phyloP scores from a whole-genome alignment of 176 grass and related monocot species.

The Stipa capillata region DNA sequence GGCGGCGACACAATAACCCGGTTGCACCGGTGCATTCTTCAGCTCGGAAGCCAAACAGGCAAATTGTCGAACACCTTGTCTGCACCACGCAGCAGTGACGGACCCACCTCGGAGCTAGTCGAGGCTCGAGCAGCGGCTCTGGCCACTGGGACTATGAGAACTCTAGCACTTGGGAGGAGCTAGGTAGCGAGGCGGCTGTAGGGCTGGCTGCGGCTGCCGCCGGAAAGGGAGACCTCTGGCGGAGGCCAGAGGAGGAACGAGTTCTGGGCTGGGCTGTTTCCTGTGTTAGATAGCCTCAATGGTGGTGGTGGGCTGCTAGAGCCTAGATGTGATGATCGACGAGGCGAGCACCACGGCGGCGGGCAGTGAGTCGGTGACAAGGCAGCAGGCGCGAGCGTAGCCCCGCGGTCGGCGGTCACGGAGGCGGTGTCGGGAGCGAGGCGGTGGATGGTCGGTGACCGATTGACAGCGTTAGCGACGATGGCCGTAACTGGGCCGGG shows the following conservation, averaged over 20 bases:
- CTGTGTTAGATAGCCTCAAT: too few species aligned
- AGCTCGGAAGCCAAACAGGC: not conserved
- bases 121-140: too few species aligned
- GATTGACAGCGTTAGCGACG: too few species aligned
- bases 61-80: constrained; percentile 29
- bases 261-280: too few species aligned
- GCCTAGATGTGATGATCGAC: not conserved
- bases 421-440: too few species aligned
- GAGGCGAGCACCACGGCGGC: not conserved
- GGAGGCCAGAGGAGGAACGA: not conserved
- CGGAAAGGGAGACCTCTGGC: not conserved
- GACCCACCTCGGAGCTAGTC: not conserved
- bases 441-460: too few species aligned
- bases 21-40: constrained; percentile 33
- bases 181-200: not conserved
- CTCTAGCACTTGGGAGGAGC: not conserved
- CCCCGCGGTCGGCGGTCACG: not conserved
- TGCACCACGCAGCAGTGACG: not conserved
- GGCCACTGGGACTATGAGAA: too few species aligned
- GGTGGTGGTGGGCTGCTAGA: not conserved
- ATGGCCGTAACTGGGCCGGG: too few species aligned
- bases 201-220: not conserved
- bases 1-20: not conserved
- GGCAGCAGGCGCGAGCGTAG: not conserved
- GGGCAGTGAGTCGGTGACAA: not conserved